Evolutionary conservation across 768 basidiomycete genomes (phyloP), one percentile per base, ranked within the genome.

Genomic region (Xerocomus potaroensis): DNA sequence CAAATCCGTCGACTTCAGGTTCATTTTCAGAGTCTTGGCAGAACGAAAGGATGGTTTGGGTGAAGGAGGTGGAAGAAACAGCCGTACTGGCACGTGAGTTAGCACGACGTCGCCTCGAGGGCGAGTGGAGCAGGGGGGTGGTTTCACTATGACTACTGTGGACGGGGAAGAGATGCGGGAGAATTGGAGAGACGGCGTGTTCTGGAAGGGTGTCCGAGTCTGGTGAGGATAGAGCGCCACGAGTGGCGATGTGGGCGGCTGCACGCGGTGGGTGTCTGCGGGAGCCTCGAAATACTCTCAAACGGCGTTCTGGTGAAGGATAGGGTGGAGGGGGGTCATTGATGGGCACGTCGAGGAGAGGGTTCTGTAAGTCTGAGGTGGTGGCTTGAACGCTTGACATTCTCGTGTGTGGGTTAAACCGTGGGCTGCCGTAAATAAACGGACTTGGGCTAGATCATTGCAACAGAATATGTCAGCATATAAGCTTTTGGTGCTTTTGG

Each of bases 301-400:
- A 45, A 30, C 77, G 75, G 18, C 79, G 70, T 48, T 73, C 62
- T 27, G 63, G 67, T 1, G 73, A 70, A 16, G 83, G 84, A 62
- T 87, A 87, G 2, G 85, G 85, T 0, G 85, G 85, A 9, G 85
- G 85, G 3, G 85, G 85, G 54, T 87, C 84, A 9, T 64, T 47
- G 5, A 48, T 45, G 2, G 56, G 39, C 1, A 34, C 35, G 16
- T 56, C 58, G 22, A 54, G 40, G 0, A 21, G 3, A 43, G 41
- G n/a, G 15, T 46, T 49, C 10, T 48, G 48, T 22, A 48, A n/a
- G 51, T 49, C 43, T 8, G 18, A 11, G 32, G 21, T 15, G n/a
- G 32, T n/a, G n/a, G n/a, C n/a, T n/a, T n/a, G n/a, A n/a, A n/a
- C 3, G 16, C 19, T 48, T 2, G 57, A 30, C 58, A 61, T 60